Evolutionary conservation across 495 filamentous ascomycete species (phyloP), one percentile per base, ranked within the genome.

Genomic region (Durotheca rogersii): DNA sequence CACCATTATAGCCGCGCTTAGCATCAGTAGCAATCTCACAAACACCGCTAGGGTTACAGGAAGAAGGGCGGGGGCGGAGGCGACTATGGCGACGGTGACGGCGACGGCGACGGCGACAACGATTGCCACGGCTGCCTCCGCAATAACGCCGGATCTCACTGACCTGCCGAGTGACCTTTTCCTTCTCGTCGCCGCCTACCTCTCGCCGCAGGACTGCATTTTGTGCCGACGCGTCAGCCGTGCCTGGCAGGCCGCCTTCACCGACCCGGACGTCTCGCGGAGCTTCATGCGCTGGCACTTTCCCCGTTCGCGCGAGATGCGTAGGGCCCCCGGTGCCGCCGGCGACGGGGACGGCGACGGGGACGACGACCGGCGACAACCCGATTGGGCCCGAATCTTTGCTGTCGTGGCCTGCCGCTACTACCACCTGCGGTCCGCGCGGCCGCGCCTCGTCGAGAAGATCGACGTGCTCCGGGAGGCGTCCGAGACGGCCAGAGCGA

Each of bases 341-440:
- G n/a, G n/a, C n/a, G n/a, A n/a, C n/a, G n/a, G n/a, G n/a, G n/a
- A n/a, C n/a, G n/a, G n/a, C n/a, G n/a, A n/a, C n/a, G n/a, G n/a
- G n/a, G n/a, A n/a, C n/a, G n/a, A n/a, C n/a, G n/a, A n/a, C n/a
- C n/a, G n/a, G n/a, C n/a, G n/a, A n/a, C n/a, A n/a, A n/a, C n/a
- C n/a, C n/a, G 45, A 68, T 14, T 81, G 76, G 72, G 61, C 73
- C 12, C 39, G 36, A 11, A 56, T 74, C 6, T 85, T 84, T 41
- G 73, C 79, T 38, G 58, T 64, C 18, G 75, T 86, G 7, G 73
- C 78, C 7, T 66, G 75, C 30, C 71, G 84, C 37, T 86, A 86
- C 63, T 61, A 76, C 60, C 61, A 79, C 56, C 71, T 87, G 10
- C 63, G 66, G 29, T 58, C 58, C 29, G 83, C 76, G 7, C 69